These are phyloP conservation scores for Pilasporangium apinafurcum DNA, from an alignment of 352 stramenopile species.

Conservation along the genomic window DNA sequence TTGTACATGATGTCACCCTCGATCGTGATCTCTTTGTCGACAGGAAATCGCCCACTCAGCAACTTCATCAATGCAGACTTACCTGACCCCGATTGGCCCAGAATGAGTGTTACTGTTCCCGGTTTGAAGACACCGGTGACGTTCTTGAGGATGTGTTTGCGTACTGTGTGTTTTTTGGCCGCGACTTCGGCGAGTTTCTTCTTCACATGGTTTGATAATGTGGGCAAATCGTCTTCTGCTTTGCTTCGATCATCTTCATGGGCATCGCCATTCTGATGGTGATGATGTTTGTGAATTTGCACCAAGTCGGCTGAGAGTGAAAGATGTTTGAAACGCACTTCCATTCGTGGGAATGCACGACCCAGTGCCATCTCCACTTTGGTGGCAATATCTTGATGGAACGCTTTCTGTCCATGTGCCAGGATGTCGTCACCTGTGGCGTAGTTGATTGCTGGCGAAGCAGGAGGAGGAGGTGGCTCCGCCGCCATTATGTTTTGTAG, in stretches of 20 bases:
- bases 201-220: conserved; percentile 25
- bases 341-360: conserved; percentile 31
- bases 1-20: conserved; percentile 51
- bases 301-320: conserved; percentile 31
- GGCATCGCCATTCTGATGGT: background rate
- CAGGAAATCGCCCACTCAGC: conserved; percentile 38
- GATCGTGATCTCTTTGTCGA: conserved; percentile 30
- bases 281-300: conserved; percentile 7
- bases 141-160: conserved; percentile 11
- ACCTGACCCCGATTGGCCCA: conserved; percentile 41
- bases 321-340: conserved; percentile 40
- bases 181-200: conserved; percentile 12
- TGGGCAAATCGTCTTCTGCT: conserved; percentile 17
- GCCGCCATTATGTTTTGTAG: too few relatives aligned
- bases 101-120: conserved; percentile 44
- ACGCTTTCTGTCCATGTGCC: conserved; percentile 19
- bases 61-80: conserved; percentile 60
- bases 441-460: conserved; percentile 14
- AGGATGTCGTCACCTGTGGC: conserved; percentile 15
- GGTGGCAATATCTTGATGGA: conserved; percentile 23
- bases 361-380: conserved; percentile 28
- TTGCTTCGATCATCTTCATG: background rate
- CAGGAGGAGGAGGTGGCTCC: too few relatives aligned
- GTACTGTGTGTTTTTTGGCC: conserved; percentile 5
- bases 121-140: conserved; percentile 32